Evolutionary conservation across 2,329 filamentous ascomycete genomes (phyloP).

Genomic region (Fusarium mexicanum): DNA sequence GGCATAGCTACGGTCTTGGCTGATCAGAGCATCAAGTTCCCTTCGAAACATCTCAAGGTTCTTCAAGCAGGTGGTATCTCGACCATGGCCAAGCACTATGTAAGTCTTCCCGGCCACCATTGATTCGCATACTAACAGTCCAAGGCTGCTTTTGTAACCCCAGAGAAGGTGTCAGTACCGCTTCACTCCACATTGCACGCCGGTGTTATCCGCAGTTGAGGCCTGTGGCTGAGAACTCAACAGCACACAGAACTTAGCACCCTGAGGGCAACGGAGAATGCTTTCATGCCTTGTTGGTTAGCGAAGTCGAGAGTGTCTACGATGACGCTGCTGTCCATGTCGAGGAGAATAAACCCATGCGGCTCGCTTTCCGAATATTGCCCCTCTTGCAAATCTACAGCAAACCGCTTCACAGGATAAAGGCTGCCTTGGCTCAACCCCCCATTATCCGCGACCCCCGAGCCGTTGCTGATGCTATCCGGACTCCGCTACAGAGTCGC

Average conservation of each 20-base stretch:
- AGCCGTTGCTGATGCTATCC: no score
- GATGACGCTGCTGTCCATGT: accelerated
- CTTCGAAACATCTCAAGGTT: conserved; percentile 49
- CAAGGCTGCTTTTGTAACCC: conserved; percentile 56
- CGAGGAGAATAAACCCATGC: no score
- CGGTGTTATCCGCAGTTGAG: no score
- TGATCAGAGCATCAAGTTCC: neutral
- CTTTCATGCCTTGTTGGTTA: neutral
- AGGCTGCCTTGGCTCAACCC: accelerated
- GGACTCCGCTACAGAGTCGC: neutral
- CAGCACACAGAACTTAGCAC: neutral
- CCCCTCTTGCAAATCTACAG: neutral
- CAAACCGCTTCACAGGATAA: neutral
- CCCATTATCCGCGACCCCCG: no score
- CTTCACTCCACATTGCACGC: conserved; percentile 53
- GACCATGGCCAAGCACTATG: conserved; percentile 79
- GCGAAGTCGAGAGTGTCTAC: accelerated
- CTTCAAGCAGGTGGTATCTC: conserved; percentile 73
- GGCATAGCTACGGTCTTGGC: neutral
- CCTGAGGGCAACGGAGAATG: neutral
- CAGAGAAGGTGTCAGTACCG: conserved; percentile 79
- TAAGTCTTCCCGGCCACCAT: conserved; percentile 29
- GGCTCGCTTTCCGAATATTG: no score
- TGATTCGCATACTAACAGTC: neutral
- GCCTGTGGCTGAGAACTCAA: neutral